Conservation (phyloP, 306 rosid species). For the Begonia masoniana region DNA sequence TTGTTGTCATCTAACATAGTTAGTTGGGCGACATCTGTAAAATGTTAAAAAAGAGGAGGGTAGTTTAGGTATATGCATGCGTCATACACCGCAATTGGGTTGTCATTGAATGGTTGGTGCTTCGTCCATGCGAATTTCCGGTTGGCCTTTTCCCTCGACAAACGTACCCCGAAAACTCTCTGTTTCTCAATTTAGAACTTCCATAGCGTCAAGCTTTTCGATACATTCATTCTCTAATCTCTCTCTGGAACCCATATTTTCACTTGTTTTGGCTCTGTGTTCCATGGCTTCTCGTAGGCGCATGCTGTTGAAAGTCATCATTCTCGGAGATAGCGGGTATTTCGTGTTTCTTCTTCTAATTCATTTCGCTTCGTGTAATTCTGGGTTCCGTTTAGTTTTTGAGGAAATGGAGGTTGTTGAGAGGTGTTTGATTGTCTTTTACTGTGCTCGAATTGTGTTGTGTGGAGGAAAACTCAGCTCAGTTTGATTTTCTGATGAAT, state of each 20-base stretch:
- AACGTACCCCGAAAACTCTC: not conserved
- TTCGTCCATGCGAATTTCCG: conserved; percentile 2
- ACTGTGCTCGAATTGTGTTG: not conserved
- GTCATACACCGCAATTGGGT: conserved; percentile 5
- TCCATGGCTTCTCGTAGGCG: conserved; percentile 98
- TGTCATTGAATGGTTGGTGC: conserved; percentile 8
- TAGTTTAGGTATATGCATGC: not conserved
- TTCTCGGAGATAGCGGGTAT: conserved; percentile 99
- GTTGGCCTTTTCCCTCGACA: conserved; percentile 4
- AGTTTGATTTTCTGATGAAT: not conserved
- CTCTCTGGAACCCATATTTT: not conserved
- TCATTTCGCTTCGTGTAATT: not conserved
- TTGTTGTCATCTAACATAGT: no score
- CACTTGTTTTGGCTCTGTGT: conserved; percentile 1
- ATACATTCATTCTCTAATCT: no score
- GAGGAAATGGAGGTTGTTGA: conserved; percentile 5
- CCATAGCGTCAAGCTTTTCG: no score
- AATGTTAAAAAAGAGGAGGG: conserved; percentile 15
- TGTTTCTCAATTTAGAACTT: not conserved
- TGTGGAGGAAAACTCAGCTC: not conserved
- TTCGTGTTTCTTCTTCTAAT: not conserved
- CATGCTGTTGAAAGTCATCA: conserved; percentile 93
- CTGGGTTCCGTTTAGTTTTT: conserved; percentile 11
- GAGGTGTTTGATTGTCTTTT: not conserved
- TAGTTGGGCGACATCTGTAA: no score